Percentiles rank a stretch among this genome's conserved stretches.
These are phyloP conservation scores for Maudiozyma pseudohumilis DNA, from an alignment of 805 yeast species.

Conservation along the genomic window DNA sequence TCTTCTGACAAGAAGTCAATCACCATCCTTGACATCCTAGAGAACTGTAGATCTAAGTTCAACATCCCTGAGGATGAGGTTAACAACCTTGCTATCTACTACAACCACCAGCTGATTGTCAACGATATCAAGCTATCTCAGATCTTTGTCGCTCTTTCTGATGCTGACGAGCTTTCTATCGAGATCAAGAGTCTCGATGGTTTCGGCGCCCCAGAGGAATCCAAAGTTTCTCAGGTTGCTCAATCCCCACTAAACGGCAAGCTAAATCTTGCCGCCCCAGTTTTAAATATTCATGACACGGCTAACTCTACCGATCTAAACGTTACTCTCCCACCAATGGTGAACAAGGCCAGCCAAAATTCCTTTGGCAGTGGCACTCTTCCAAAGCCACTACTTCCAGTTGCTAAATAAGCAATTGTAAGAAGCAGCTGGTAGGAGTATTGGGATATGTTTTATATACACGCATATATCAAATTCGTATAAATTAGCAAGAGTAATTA, in stretches of 20 bases:
- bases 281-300: conserved; percentile 2
- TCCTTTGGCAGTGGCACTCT: conserved; percentile 15
- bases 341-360: conserved; percentile 1
- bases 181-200: conserved; percentile 1
- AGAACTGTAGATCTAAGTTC: conserved; percentile 1
- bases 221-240: background rate
- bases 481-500: background rate
- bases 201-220: background rate
- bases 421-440: background rate
- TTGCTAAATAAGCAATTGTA: conserved; percentile 1
- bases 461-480: background rate
- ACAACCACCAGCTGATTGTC: conserved; percentile 26
- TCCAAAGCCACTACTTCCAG: conserved; percentile 17
- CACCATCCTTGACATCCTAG: conserved; percentile 1
- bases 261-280: background rate
- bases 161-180: conserved; percentile 2
- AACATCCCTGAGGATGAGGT: conserved; percentile 3
- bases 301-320: background rate
- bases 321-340: conserved; percentile 4
- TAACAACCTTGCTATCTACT: conserved; percentile 13
- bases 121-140: conserved; percentile 40
- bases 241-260: background rate
- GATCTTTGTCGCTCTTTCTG: conserved; percentile 29
- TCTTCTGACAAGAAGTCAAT: conserved; percentile 4
- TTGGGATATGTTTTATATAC: background rate